Conservation (phyloP, 345 rosid genomes). For the Arabis hirsuta region DNA sequence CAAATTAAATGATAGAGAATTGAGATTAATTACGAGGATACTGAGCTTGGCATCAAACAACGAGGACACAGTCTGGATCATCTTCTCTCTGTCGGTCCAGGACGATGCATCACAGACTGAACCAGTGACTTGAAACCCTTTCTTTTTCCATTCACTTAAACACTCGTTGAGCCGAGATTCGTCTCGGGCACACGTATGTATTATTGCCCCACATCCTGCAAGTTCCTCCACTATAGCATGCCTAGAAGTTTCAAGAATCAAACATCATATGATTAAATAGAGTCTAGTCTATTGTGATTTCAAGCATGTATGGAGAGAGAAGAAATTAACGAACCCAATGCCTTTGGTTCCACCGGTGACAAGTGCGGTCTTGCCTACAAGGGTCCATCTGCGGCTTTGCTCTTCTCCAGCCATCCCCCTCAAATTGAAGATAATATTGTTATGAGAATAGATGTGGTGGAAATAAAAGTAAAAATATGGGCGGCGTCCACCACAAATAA, state of each 20-base stretch:
- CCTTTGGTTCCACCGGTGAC: conserved; percentile 29
- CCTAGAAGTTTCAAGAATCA: conserved; percentile 10
- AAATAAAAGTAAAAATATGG: background rate
- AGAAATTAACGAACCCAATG: conserved; percentile 9
- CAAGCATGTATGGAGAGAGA: background rate
- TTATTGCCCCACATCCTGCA: conserved; percentile 7
- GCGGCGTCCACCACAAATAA: background rate
- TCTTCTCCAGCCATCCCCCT: conserved; percentile 8
- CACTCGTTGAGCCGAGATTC: conserved; percentile 16
- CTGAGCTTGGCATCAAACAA: conserved; percentile 8
- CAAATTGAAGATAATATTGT: background rate
- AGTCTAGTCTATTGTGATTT: background rate
- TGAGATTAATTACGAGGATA: conserved; percentile 9
- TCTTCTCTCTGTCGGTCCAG: conserved; percentile 5
- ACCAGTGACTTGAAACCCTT: conserved; percentile 25
- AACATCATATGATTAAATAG: background rate
- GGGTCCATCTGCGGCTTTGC: conserved; percentile 24
- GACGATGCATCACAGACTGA: conserved; percentile 23
- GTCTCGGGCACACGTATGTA: conserved; percentile 28
- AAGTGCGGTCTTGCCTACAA: conserved; percentile 25
- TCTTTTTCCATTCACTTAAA: conserved; percentile 18
- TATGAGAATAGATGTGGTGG: background rate
- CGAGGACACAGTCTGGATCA: conserved; percentile 12
- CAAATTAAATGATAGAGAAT: too few relatives aligned
- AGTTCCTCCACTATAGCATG: conserved; percentile 24